A percentile compares a stretch with the other conserved stretches of the same genome.
Evolutionary conservation across 352 stramenopile genomes (phyloP).

Genomic region (Phytophthora quininea): DNA sequence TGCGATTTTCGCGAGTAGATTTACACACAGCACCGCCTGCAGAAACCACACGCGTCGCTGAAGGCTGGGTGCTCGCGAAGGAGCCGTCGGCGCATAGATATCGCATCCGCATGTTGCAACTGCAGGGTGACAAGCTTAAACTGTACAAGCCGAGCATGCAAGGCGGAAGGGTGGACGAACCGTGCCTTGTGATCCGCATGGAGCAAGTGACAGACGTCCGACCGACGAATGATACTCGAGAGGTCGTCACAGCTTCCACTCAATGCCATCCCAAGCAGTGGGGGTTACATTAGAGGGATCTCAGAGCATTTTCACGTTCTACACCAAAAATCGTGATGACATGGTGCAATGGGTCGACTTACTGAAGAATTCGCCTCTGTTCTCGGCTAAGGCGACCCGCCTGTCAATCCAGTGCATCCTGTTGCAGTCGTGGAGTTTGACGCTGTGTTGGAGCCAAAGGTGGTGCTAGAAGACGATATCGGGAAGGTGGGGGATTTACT

Average conservation of each 20-base stretch:
- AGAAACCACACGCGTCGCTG: slow-evolving; percentile 60
- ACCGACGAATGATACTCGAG: slow-evolving; percentile 79
- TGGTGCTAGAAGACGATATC: slow-evolving; percentile 72
- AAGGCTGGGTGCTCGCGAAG: slow-evolving; percentile 88
- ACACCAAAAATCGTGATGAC: slow-evolving; percentile 76
- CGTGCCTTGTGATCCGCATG: slow-evolving; percentile 77
- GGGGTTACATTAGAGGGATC: slow-evolving; percentile 85
- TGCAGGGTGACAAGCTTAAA: slow-evolving; percentile 78
- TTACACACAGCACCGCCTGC: slow-evolving; percentile 31
- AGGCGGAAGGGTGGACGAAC: slow-evolving; percentile 67
- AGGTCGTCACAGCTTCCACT: slow-evolving; percentile 77
- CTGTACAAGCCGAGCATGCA: slow-evolving; percentile 89
- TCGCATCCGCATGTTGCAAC: slow-evolving; percentile 84
- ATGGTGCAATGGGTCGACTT: slow-evolving; percentile 88
- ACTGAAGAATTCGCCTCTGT: slow-evolving; percentile 88
- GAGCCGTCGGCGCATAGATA: slow-evolving; percentile 76
- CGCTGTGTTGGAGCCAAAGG: slow-evolving; percentile 64
- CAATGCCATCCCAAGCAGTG: slow-evolving; percentile 89
- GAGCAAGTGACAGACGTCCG: slow-evolving; percentile 87
- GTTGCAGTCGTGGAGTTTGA: slow-evolving; percentile 82
- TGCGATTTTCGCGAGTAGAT: slow-evolving; percentile 85
- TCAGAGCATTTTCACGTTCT: slow-evolving; percentile 87
- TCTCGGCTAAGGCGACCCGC: slow-evolving; percentile 53
- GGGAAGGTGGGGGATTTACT: slow-evolving; percentile 82
- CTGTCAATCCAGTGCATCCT: slow-evolving; percentile 83